Conservation (phyloP, 768 basidiomycete genomes). For the Trametes sanguinea region DNA sequence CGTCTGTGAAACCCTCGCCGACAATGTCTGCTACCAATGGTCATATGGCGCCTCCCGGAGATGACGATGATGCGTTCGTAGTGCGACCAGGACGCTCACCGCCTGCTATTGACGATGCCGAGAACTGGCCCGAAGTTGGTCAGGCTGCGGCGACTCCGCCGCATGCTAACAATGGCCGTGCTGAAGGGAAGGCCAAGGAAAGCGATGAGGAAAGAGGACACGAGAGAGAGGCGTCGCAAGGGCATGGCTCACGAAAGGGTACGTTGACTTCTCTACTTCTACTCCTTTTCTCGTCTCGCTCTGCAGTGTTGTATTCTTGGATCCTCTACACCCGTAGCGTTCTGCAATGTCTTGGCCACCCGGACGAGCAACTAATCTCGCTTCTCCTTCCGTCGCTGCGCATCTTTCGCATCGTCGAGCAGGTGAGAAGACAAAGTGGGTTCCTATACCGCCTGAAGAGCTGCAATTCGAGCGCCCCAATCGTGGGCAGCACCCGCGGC, state of each 20-base stretch:
- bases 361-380: constrained; percentile 2
- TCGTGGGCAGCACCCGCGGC: constrained; percentile 31
- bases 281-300: neutral
- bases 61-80: constrained; percentile 47
- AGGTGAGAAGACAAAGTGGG: constrained; percentile 65
- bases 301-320: neutral
- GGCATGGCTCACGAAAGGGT: constrained; percentile 41
- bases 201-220: constrained; percentile 26
- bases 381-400: neutral
- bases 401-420: constrained; percentile 8
- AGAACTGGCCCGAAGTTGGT: constrained; percentile 50
- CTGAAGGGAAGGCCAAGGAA: constrained; percentile 21
- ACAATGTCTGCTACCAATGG: constrained; percentile 2
- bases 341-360: neutral
- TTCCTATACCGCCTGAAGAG: constrained; percentile 56
- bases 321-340: neutral
- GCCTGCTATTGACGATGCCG: constrained; percentile 37
- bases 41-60: constrained; percentile 3
- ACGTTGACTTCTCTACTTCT: constrained; percentile 30
- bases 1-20: neutral
- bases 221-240: constrained; percentile 26
- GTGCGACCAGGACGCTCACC: constrained; percentile 41
- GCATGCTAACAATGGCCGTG: constrained; percentile 4
- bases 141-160: constrained; percentile 30
- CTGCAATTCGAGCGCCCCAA: constrained; percentile 54